Evolutionary conservation across 495 filamentous ascomycete genomes (phyloP).

Genomic region (Evernia prunastri): DNA sequence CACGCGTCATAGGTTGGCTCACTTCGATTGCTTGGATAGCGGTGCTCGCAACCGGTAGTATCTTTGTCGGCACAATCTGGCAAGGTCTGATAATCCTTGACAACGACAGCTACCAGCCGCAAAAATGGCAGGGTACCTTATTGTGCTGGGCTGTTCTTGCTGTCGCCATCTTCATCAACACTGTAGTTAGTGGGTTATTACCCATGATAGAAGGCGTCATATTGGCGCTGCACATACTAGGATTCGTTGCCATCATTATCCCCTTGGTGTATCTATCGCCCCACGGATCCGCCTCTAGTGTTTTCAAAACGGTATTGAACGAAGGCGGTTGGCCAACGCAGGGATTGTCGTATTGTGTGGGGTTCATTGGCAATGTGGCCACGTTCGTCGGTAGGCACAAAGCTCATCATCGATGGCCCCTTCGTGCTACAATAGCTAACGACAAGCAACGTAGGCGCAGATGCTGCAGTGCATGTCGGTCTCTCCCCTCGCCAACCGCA

Average conservation of each 20-base stretch:
- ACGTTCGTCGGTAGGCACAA: slow-evolving; percentile 32
- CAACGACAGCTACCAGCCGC: slow-evolving; percentile 28
- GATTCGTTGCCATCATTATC: slow-evolving; percentile 46
- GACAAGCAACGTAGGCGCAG: slow-evolving; percentile 29
- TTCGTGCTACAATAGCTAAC: slow-evolving; percentile 7
- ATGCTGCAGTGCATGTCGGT: slow-evolving; percentile 40
- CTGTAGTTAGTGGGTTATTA: slow-evolving; percentile 35
- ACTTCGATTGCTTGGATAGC: slow-evolving; percentile 36
- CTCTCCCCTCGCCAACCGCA: background rate
- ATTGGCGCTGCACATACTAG: slow-evolving; percentile 37
- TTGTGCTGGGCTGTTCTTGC: slow-evolving; percentile 36
- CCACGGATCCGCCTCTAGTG: slow-evolving; percentile 31
- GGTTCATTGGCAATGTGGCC: slow-evolving; percentile 33
- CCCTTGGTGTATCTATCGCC: slow-evolving; percentile 44
- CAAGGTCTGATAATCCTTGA: slow-evolving; percentile 38
- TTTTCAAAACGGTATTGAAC: slow-evolving; percentile 43
- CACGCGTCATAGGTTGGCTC: slow-evolving; percentile 25
- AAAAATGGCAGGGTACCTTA: slow-evolving; percentile 39
- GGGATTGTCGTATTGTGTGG: slow-evolving; percentile 33
- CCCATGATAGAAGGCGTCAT: slow-evolving; percentile 40
- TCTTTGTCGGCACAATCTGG: slow-evolving; percentile 36
- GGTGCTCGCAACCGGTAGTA: slow-evolving; percentile 31
- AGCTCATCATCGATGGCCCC: slow-evolving; percentile 14
- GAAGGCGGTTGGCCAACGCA: slow-evolving; percentile 39
- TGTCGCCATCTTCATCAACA: slow-evolving; percentile 38